Conservation (phyloP, 257 asterid species). For the Salvia miltiorrhiza region DNA sequence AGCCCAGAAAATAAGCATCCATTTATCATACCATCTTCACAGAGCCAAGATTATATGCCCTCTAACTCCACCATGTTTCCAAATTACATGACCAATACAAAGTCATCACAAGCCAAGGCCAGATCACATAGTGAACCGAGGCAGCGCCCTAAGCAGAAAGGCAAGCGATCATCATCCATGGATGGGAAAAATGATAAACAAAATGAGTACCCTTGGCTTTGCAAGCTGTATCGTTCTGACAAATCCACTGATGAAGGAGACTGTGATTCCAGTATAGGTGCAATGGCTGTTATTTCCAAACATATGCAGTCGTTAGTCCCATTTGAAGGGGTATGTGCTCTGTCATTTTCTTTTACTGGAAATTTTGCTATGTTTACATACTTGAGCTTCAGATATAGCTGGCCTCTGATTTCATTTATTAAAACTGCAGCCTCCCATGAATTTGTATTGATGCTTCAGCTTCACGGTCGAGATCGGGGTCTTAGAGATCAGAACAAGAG, state of each 20-base stretch:
- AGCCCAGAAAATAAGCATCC: constrained; percentile 34
- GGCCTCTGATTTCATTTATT: constrained; percentile 26
- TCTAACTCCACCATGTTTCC: constrained; percentile 29
- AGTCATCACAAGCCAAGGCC: constrained; percentile 63
- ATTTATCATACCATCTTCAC: constrained; percentile 12
- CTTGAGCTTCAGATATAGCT: neutral
- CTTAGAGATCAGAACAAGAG: neutral
- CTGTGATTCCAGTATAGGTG: constrained; percentile 21
- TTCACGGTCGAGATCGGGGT: constrained; percentile 11
- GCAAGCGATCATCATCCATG: constrained; percentile 44
- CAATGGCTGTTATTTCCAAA: constrained; percentile 25
- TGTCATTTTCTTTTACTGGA: neutral
- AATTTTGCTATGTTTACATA: constrained; percentile 8
- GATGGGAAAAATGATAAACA: constrained; percentile 37
- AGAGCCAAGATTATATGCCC: constrained; percentile 19
- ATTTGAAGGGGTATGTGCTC: constrained; percentile 34
- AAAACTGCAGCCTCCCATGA: constrained; percentile 47
- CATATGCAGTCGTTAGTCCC: constrained; percentile 21
- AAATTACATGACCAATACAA: constrained; percentile 65
- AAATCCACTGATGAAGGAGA: constrained; percentile 29
- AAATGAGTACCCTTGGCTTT: constrained; percentile 43
- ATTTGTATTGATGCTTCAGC: constrained; percentile 36
- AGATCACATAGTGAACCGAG: constrained; percentile 80
- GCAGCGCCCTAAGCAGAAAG: constrained; percentile 55
- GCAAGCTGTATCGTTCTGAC: constrained; percentile 35